Evolutionary conservation across 768 basidiomycete genomes (phyloP).

Genomic region (Filobasidium floriforme): DNA sequence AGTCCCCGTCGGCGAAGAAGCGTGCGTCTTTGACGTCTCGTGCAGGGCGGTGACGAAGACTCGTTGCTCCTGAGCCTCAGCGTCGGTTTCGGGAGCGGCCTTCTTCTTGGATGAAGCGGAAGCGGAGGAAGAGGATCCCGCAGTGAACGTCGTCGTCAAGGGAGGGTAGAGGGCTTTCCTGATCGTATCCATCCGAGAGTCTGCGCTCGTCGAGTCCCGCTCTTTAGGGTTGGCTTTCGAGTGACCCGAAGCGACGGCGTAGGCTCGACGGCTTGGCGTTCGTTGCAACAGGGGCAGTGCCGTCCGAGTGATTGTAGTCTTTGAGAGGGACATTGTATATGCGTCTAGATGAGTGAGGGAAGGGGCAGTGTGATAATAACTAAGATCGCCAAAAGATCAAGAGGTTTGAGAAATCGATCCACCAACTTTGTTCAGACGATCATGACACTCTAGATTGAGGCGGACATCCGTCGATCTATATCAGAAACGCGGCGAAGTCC

Average conservation of each 20-base stretch:
- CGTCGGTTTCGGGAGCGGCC: neutral
- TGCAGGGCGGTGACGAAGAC: neutral
- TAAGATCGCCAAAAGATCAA: no score
- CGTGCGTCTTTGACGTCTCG: constrained; percentile 9
- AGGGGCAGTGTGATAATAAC: neutral
- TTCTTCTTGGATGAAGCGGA: neutral
- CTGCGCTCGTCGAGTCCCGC: constrained; percentile 21
- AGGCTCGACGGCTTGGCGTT: constrained; percentile 5
- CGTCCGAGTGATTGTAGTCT: neutral
- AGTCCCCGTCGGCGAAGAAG: constrained; percentile 62
- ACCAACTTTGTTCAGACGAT: no score
- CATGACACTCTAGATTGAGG: no score
- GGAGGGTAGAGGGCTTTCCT: constrained; percentile 72
- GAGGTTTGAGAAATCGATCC: no score
- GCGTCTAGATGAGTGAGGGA: neutral
- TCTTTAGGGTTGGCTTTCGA: constrained; percentile 9
- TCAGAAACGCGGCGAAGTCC: no score
- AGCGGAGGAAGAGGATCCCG: neutral
- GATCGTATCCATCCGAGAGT: constrained; percentile 52
- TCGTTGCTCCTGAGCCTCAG: neutral
- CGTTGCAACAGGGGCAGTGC: neutral
- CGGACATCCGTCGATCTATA: no score
- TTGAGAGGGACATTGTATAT: neutral
- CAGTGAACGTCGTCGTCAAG: constrained; percentile 39
- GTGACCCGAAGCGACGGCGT: constrained; percentile 16